Percentiles rank a stretch among this genome's conserved stretches.
Evolutionary conservation across 176 grass and related monocot species (phyloP).

Genomic region (Phoenix dactylifera): DNA sequence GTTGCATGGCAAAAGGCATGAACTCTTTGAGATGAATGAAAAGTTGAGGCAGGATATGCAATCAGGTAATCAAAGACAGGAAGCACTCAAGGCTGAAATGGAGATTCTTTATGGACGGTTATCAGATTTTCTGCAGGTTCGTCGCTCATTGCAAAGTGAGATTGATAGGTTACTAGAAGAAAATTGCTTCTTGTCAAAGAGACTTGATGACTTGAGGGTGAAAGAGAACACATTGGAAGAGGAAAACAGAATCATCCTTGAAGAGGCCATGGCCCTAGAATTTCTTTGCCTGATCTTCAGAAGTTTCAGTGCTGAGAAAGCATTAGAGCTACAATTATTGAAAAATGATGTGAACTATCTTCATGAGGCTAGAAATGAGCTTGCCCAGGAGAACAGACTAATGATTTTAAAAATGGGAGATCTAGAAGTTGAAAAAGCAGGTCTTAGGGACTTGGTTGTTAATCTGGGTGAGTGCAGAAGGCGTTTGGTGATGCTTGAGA

Average conservation of each 20-base stretch:
- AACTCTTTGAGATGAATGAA: conserved; percentile 34
- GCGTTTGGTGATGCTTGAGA: conserved; percentile 22
- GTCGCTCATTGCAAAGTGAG: conserved; percentile 48
- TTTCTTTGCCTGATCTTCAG: conserved; percentile 46
- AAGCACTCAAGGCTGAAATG: conserved; percentile 56
- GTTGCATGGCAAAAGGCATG: conserved; percentile 40
- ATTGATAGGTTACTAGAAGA: conserved; percentile 57
- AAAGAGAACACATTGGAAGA: conserved; percentile 39
- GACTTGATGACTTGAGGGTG: conserved; percentile 32
- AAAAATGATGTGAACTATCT: conserved; percentile 31
- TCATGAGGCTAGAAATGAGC: conserved; percentile 40
- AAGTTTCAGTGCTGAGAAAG: conserved; percentile 52
- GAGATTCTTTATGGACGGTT: conserved; percentile 67
- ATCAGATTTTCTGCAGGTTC: conserved; percentile 59
- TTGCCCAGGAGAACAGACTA: conserved; percentile 43
- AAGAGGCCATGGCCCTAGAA: conserved; percentile 47
- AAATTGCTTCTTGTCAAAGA: conserved; percentile 54
- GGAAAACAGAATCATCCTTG: conserved; percentile 39
- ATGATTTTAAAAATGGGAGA: conserved; percentile 50
- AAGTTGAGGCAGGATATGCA: conserved; percentile 51
- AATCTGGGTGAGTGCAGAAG: conserved; percentile 2
- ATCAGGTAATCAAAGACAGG: conserved; percentile 36
- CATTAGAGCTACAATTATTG: conserved; percentile 34
- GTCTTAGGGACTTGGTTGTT: conserved; percentile 7
- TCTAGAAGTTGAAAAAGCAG: conserved; percentile 50